phyloP scores from a whole-genome alignment of 2,329 filamentous ascomycete genomes.

The Fusarium guadeloupense region DNA sequence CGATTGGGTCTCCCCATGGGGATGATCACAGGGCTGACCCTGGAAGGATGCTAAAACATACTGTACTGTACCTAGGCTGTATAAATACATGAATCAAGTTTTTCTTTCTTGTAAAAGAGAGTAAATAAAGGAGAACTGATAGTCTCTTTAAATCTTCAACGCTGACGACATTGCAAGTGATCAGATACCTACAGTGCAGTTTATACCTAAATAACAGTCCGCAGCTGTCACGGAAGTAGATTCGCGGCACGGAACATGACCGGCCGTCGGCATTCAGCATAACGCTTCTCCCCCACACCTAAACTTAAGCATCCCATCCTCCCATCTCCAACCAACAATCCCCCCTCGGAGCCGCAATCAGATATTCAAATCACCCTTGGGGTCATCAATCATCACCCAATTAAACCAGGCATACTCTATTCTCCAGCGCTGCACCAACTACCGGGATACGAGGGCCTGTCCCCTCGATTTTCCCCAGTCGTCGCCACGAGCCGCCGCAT shows the following conservation, averaged over 20 bases:
- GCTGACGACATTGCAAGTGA: neutral
- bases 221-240: conserved; percentile 8
- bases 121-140: too few species aligned
- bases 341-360: conserved; percentile 31
- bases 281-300: conserved; percentile 7
- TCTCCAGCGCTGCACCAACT: conserved; percentile 5
- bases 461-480: conserved; percentile 13
- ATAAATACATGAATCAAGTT: neutral
- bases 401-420: conserved; percentile 12
- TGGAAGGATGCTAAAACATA: neutral
- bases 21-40: conserved; percentile 9
- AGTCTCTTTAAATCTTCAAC: neutral
- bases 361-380: neutral
- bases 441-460: conserved; percentile 23
- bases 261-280: neutral
- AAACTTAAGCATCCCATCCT: conserved; percentile 28
- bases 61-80: neutral
- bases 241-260: conserved; percentile 23
- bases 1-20: conserved; percentile 9
- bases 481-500: conserved; percentile 29
- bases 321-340: conserved; percentile 21
- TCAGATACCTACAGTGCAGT: neutral
- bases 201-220: conserved; percentile 1
- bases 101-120: neutral
- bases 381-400: conserved; percentile 1